Evolutionary conservation across 2,329 filamentous ascomycete species (phyloP).

Genomic region (Beauveria pseudobassiana): DNA sequence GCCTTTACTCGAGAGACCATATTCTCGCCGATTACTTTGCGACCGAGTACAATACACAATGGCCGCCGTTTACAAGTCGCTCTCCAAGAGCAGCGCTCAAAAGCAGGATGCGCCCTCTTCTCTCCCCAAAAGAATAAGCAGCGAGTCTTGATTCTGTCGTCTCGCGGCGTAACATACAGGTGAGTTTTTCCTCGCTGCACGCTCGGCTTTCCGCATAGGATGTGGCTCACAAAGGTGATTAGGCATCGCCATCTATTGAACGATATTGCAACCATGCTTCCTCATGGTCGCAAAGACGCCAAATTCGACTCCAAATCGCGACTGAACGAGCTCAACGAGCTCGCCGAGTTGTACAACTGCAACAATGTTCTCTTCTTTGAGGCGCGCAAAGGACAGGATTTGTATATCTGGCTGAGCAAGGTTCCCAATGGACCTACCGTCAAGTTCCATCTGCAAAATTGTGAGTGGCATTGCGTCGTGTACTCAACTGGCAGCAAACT

Average conservation of each 20-base stretch:
- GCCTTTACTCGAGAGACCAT: background rate
- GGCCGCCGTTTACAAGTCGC: constrained; percentile 68
- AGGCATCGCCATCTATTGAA: constrained; percentile 91
- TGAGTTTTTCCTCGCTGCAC: constrained; percentile 29
- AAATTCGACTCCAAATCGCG: constrained; percentile 97
- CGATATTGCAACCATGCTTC: constrained; percentile 80
- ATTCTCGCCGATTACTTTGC: background rate
- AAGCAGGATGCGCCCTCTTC: constrained; percentile 42
- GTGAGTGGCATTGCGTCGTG: constrained; percentile 31
- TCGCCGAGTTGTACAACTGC: constrained; percentile 75
- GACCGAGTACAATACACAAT: constrained; percentile 32
- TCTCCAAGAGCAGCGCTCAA: constrained; percentile 51
- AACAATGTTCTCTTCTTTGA: constrained; percentile 96
- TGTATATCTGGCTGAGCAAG: constrained; percentile 91
- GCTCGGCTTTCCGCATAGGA: background rate
- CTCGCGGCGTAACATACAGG: constrained; percentile 85
- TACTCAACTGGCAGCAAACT: constrained; percentile 13
- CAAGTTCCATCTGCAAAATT: constrained; percentile 70
- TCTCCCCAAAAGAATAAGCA: constrained; percentile 58
- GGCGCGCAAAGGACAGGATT: constrained; percentile 85
- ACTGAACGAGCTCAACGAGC: constrained; percentile 72
- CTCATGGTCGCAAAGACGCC: constrained; percentile 87
- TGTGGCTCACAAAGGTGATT: constrained; percentile 11
- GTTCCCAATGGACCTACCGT: constrained; percentile 62
- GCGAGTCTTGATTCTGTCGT: constrained; percentile 83